A percentile compares a stretch with the other conserved stretches of the same genome.
Conservation (phyloP, 192 early-diverging fungal genomes). For the Coemansia sp. region DNA sequence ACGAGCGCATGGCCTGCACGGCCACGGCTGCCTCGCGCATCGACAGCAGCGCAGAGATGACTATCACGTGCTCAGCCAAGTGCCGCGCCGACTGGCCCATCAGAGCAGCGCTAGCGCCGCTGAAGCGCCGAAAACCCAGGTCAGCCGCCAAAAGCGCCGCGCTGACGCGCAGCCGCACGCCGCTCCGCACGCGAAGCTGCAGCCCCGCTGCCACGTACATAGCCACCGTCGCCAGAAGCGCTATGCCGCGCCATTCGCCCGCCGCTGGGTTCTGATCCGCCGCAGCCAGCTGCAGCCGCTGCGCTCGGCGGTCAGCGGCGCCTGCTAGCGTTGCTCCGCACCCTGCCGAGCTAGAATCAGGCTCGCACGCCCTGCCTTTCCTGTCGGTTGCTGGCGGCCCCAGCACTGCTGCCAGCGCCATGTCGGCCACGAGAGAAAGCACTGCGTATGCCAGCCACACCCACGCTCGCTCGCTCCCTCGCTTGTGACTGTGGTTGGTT, state of each 20-base stretch:
- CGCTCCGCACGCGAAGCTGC: not conserved
- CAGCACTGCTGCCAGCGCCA: slow-evolving; percentile 13
- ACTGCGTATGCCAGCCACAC: slow-evolving; percentile 10
- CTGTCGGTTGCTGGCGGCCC: not conserved
- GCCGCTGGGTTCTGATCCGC: too few relatives aligned
- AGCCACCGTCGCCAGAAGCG: not conserved
- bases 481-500: not conserved
- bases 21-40: slow-evolving; percentile 33
- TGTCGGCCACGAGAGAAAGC: slow-evolving; percentile 29
- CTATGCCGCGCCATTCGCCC: not conserved
- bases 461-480: not conserved
- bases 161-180: not conserved
- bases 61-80: slow-evolving; percentile 32
- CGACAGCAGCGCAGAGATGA: slow-evolving; percentile 13
- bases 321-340: not conserved
- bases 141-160: not conserved
- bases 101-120: slow-evolving; percentile 8
- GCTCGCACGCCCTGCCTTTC: too few relatives aligned
- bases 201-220: not conserved
- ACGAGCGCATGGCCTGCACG: slow-evolving; percentile 40
- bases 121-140: not conserved
- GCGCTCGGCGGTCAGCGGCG: slow-evolving; percentile 15
- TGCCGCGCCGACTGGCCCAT: not conserved
- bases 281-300: slow-evolving; percentile 6
- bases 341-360: too few relatives aligned